phyloP scores from a whole-genome alignment of 768 basidiomycete species.

The Lyophyllum atratum region DNA sequence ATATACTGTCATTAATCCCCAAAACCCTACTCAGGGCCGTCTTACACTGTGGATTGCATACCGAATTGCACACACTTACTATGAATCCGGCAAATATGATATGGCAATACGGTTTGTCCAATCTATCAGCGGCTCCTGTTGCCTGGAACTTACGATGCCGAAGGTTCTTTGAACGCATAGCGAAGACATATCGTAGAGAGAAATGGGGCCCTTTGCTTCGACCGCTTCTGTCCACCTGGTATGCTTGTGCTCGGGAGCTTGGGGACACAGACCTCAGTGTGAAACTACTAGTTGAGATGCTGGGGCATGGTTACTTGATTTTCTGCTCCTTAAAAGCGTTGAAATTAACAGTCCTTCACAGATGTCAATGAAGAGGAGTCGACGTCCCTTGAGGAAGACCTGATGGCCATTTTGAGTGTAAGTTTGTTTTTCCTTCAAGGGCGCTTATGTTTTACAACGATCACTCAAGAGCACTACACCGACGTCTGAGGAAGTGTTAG shows the following conservation, averaged over 20 bases:
- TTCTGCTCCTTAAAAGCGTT: not conserved
- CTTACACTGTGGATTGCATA: constrained; percentile 90
- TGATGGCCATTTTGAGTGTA: constrained; percentile 75
- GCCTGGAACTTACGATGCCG: not conserved
- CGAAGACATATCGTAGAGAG: constrained; percentile 85
- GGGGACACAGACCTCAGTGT: constrained; percentile 79
- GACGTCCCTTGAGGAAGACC: constrained; percentile 61
- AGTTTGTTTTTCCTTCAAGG: constrained; percentile 5
- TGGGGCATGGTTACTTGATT: constrained; percentile 63
- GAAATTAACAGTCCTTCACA: constrained; percentile 14
- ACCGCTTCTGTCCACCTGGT: constrained; percentile 79
- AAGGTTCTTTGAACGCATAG: constrained; percentile 93
- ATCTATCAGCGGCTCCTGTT: not conserved
- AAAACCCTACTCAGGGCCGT: constrained; percentile 64
- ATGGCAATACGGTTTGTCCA: constrained; percentile 77
- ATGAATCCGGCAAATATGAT: constrained; percentile 77
- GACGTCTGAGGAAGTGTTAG: constrained; percentile 53
- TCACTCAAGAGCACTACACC: constrained; percentile 68
- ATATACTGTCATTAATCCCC: constrained; percentile 45
- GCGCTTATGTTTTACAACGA: not conserved
- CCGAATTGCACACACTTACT: constrained; percentile 87
- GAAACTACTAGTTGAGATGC: constrained; percentile 78
- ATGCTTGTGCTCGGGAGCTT: constrained; percentile 76
- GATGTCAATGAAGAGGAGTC: constrained; percentile 43
- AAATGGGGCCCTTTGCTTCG: constrained; percentile 75